Evolutionary conservation across 306 rosid species (phyloP), one percentile per base, ranked within the genome.

Genomic region (Castanospermum australe): DNA sequence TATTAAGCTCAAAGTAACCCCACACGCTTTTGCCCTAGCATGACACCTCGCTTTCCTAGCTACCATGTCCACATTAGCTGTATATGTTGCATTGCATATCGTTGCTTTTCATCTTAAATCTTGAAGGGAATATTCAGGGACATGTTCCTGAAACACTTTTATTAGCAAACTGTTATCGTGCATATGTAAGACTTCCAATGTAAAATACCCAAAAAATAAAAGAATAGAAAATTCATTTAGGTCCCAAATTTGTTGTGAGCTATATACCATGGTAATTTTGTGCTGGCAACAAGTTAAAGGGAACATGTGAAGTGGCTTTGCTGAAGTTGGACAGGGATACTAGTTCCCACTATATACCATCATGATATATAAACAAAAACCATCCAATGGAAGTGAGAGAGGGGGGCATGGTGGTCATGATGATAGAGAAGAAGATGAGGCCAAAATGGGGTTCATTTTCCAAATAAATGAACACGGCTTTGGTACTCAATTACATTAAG

Each of bases 381-480:
- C 50, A 67, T 73, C 79, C 76, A 87, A 69, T 84, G 86, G 77
- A 83, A 77, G 81, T 66, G 81, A 35, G 68, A 80, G 79, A 54
- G 77, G 69, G 79, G 73, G 86, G 75, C 48, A 69, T 42, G 75
- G 76, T 82, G 79, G 76, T 87, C 71, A 87, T 87, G 84, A 90
- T 87, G 89, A 74, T 59, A 67, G 33, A 11, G 89, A 86, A 80
- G 92, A 88, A 88, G 89, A 79, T 64, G 90, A 86, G 76, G 81
- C 89, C 91, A 88, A 91, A 88, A 86, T 81, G 88, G 84, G 86
- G 38, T 88, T 87, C 92, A 86, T 94, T 92, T 92, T 94, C 92
- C 90, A 87, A 89, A 89, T 89, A 81, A 88, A 92, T 89, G 91
- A 87, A 89, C 84, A 87, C 86, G 87, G 88, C 75, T 87, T 83